These are phyloP conservation scores for Russula compacta DNA, from an alignment of 768 basidiomycete genomes.

Conservation along the genomic window DNA sequence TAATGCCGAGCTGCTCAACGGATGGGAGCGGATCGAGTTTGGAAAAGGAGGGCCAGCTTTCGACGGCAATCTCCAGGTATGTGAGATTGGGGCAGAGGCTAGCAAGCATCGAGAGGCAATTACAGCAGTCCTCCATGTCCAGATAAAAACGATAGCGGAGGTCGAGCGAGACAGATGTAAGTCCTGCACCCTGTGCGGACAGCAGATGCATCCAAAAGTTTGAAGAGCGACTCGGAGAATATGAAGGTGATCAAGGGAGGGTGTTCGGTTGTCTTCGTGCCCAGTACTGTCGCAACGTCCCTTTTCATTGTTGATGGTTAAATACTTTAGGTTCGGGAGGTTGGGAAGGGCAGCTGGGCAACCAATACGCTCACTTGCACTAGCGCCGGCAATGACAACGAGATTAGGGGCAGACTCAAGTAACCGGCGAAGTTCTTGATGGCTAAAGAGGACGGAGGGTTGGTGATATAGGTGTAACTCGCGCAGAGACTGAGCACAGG, in stretches of 20 bases:
- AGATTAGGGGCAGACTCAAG: slow-evolving; percentile 9
- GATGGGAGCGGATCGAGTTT: not conserved
- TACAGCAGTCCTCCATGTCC: not conserved
- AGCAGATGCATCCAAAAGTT: slow-evolving; percentile 6
- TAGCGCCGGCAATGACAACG: not conserved
- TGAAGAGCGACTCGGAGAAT: slow-evolving; percentile 1
- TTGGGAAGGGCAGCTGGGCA: slow-evolving; percentile 11
- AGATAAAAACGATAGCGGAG: not conserved
- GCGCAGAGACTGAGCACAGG: slow-evolving; percentile 3
- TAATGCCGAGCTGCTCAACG: not conserved
- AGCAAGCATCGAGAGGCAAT: not conserved
- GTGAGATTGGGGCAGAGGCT: slow-evolving; percentile 4
- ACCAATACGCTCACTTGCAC: not conserved
- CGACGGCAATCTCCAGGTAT: slow-evolving; percentile 5
- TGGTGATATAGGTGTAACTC: not conserved
- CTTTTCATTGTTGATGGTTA: not conserved
- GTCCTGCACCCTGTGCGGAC: not conserved
- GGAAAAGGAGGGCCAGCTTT: slow-evolving; percentile 1
- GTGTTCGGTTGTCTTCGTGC: not conserved
- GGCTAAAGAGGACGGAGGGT: slow-evolving; percentile 6
- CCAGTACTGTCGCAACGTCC: not conserved
- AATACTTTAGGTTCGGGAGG: slow-evolving; percentile 12
- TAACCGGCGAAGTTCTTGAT: not conserved
- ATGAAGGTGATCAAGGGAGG: slow-evolving; percentile 8
- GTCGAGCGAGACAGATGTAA: slow-evolving; percentile 12